Percentiles rank a stretch among this genome's conserved stretches.
Evolutionary conservation across 345 rosid genomes (phyloP).

Genomic region (Pugionium cornutum): DNA sequence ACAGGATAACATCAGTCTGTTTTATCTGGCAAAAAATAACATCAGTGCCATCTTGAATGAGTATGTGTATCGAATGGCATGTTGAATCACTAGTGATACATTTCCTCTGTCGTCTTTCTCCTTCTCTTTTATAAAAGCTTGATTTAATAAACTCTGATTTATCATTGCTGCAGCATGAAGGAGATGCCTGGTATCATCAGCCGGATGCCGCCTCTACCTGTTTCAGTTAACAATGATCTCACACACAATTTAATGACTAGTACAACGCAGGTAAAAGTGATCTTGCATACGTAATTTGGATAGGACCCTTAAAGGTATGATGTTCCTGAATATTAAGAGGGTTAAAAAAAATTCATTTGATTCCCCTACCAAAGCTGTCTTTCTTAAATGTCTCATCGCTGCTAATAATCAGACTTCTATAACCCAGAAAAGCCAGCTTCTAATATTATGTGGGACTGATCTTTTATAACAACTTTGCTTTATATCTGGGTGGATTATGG

Average conservation of each 20-base stretch:
- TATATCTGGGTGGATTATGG: not conserved
- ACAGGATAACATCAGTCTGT: slow-evolving; percentile 79
- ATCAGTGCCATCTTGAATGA: slow-evolving; percentile 67
- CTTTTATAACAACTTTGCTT: slow-evolving; percentile 10
- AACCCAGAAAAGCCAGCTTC: not conserved
- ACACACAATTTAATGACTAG: slow-evolving; percentile 61
- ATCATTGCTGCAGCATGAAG: slow-evolving; percentile 65
- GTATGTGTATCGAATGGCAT: slow-evolving; percentile 53
- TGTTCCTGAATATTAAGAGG: slow-evolving; percentile 3
- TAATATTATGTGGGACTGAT: not conserved
- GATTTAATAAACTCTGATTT: slow-evolving; percentile 27
- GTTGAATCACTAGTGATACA: slow-evolving; percentile 24
- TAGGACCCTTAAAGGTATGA: not conserved
- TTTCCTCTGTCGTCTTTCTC: not conserved
- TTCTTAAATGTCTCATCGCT: not conserved
- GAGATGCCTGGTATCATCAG: slow-evolving; percentile 87
- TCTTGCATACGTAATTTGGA: slow-evolving; percentile 5
- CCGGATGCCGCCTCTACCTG: slow-evolving; percentile 91
- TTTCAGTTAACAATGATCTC: slow-evolving; percentile 72
- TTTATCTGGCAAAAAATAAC: slow-evolving; percentile 68
- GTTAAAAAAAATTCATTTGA: not conserved
- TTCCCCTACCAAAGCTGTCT: not conserved
- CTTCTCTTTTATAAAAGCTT: slow-evolving; percentile 20
- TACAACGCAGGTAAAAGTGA: slow-evolving; percentile 55
- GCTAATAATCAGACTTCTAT: not conserved